Evolutionary conservation across 2,329 filamentous ascomycete species (phyloP), one percentile per base, ranked within the genome.

Genomic region (Fusarium musae): DNA sequence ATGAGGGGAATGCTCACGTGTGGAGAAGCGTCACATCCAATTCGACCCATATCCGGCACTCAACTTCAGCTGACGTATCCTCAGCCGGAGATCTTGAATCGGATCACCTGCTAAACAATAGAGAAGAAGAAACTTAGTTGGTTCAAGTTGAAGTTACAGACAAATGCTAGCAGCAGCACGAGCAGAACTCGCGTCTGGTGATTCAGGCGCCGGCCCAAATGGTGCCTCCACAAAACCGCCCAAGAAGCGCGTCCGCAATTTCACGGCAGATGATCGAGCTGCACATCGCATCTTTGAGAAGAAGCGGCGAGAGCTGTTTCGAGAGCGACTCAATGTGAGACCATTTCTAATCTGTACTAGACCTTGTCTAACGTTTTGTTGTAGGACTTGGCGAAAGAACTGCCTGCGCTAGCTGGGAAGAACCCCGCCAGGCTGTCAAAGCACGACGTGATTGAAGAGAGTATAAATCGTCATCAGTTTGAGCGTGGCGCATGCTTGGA

Each of bases 241-340:
- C 12, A 83, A 80, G 72, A 83, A 83, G 67, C 77, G 82, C 15
- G 73, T 82, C 23, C 78, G 82, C 16, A 81, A 82, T 70, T 84
- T 83, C 70, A 84, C 83, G 3, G 79, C 81, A 9, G 77, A 84
- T 56, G 83, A 85, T 57, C 82, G 83, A 15, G 82, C 82, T 7
- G 79, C 80, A 9, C 83, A 84, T 66, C 79, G 82, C 2, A 77
- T 82, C 11, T 84, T 84, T 68, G 83, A 84, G 59, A 81, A 80
- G 69, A 81, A 79, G 6, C 80, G 83, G 19, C 79, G 83, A n/a
- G 83, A 84, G 67, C 80, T 82, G 2, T 85, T 84, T 73, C 82
- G 82, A 57, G 80, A 82, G 46, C 76, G 80, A 5, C 63, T 85
- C 23, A 80, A 75, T 46, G 83, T 83, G 36, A 68, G 80, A 37